These are phyloP conservation scores for Globisporangium parvum DNA, from an alignment of 352 stramenopile species.

Conservation along the genomic window DNA sequence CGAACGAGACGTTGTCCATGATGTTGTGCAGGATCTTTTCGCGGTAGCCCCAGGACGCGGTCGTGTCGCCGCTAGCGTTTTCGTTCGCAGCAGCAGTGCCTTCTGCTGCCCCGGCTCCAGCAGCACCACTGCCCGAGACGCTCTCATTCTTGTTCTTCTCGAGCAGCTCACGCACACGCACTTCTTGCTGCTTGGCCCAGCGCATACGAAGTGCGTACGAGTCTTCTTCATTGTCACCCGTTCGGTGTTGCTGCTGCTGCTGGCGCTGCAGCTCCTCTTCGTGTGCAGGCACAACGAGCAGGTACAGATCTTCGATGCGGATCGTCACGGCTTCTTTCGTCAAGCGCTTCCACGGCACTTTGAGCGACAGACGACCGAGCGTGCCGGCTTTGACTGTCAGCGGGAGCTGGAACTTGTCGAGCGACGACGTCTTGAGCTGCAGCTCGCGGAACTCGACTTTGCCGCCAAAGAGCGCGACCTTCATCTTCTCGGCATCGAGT, in stretches of 20 bases:
- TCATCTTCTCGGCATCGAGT: conserved; percentile 85
- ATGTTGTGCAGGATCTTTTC: conserved; percentile 83
- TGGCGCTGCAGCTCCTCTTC: conserved; percentile 44
- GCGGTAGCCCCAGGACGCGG: conserved; percentile 61
- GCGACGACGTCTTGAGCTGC: conserved; percentile 52
- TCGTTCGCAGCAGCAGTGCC: neutral
- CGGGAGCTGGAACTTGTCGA: conserved; percentile 78
- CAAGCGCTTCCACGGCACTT: conserved; percentile 82
- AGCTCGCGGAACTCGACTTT: conserved; percentile 82
- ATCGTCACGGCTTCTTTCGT: conserved; percentile 75
- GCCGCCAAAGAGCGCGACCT: conserved; percentile 72
- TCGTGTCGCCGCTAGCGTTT: conserved; percentile 28
- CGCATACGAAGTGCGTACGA: conserved; percentile 55
- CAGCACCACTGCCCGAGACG: conserved; percentile 4
- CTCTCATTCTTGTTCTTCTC: conserved; percentile 63
- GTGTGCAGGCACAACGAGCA: conserved; percentile 63
- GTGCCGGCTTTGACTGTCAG: conserved; percentile 69
- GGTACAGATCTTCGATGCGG: conserved; percentile 67
- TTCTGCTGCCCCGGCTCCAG: conserved; percentile 7
- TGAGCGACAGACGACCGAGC: conserved; percentile 62
- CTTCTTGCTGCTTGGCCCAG: conserved; percentile 79
- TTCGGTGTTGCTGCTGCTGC: conserved; percentile 11
- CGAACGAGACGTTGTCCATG: conserved; percentile 76
- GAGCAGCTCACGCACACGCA: conserved; percentile 68
- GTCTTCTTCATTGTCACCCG: conserved; percentile 36